Base-by-base conservation (phyloP, 805 yeast genomes). In the Brettanomyces naardenensis region DNA sequence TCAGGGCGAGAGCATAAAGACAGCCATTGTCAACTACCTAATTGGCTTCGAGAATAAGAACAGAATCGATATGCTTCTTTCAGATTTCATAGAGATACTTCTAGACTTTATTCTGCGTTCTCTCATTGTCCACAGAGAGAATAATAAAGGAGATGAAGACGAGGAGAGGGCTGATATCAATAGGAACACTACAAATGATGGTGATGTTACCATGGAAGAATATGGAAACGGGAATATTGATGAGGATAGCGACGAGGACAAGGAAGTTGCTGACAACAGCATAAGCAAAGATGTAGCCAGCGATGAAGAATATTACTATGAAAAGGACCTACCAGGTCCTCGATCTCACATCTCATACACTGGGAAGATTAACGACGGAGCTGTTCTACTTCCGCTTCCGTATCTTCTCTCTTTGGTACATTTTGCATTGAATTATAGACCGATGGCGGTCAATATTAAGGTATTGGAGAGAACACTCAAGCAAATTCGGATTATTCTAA, bases 391-490 rank as follows among this genome's bases (percentile, higher is more conserved):
- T 1, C 54, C 78, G 0, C 61, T 78, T 3, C 92, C 92, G 1
- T 80, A 77, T 50, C 44, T 83, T 11, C 50, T 80, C 2, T 65
- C 82, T 1, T 47, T 83, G 28, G 59, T 81, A 28, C 75, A 75
- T 46, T 72, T 73, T 36, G 50, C 75, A 1, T 54, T 80, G 5
- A 65, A 57, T 17, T 84, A 77, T 55, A 64, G 84, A 49, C 79
- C 84, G 1, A 71, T 73, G 39, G 88, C 90, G 1, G 65, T 79
- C 1, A 62, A 61, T 17, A 56, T 49, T 27, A 48, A 52, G 11
- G 60, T 68, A 19, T 59, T 64, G 46, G 64, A 49, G 35, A 50
- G 51, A 28, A 38, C 57, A 3, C 48, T 64, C 7, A 44, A 44
- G 2, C 53, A 59, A 35, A 46, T 51, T 4, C 46, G 54, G 26